Conservation (phyloP, 257 asterid species). For the Fraxinus pennsylvanica region DNA sequence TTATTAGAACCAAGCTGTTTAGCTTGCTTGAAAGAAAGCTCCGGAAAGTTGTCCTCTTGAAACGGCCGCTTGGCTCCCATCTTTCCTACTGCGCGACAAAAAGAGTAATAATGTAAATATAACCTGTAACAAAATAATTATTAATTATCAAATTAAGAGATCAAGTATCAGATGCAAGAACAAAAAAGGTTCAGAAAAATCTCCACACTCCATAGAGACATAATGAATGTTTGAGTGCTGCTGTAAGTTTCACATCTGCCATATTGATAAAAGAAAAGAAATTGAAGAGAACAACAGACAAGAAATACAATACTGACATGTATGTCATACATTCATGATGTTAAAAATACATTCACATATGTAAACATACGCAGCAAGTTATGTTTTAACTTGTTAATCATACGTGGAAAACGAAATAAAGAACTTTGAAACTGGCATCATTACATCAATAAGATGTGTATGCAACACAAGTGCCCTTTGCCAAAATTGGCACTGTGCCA, state of each 20-base stretch:
- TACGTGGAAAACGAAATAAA: not conserved
- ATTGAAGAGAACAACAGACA: not conserved
- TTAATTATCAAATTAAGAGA: not conserved
- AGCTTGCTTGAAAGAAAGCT: slow-evolving; percentile 57
- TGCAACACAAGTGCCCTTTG: not conserved
- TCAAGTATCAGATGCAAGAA: not conserved
- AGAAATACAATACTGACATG: not conserved
- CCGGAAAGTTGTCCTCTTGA: slow-evolving; percentile 51
- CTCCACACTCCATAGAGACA: slow-evolving; percentile 1
- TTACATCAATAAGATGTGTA: not conserved
- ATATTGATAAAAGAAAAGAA: slow-evolving; percentile 16
- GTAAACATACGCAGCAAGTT: not conserved
- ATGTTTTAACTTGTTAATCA: not conserved
- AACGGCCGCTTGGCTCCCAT: slow-evolving; percentile 74
- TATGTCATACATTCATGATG: not conserved
- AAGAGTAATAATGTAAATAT: not conserved
- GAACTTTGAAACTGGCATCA: not conserved
- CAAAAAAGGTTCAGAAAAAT: not conserved
- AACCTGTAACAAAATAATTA: not conserved
- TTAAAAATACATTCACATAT: not conserved
- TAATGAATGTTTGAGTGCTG: slow-evolving; percentile 2
- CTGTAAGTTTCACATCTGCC: slow-evolving; percentile 7
- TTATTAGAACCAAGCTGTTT: slow-evolving; percentile 43
- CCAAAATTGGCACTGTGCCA: slow-evolving; percentile 13
- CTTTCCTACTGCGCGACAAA: slow-evolving; percentile 30